Evolutionary conservation across 228 moss, liverwort and hornwort species (phyloP), one percentile per base, ranked within the genome.

Genomic region (Sphagnum magellanicum): DNA sequence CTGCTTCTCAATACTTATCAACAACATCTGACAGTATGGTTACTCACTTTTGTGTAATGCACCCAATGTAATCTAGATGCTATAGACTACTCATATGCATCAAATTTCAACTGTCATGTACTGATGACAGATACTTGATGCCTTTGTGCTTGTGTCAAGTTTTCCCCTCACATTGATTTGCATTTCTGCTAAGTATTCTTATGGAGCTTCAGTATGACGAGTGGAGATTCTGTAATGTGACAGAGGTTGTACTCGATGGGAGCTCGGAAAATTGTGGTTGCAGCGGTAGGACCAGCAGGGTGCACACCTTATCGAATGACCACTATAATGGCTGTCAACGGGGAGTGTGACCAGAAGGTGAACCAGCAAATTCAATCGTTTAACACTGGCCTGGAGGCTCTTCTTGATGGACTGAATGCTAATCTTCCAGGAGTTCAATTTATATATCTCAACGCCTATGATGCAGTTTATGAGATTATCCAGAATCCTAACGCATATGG

Each of bases 391-490:
- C 71, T 59, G 82, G 61, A 79, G 17, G 6, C 50, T 61, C 12
- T 85, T n/a, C 8, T 85, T 11, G 72, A 74, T 4, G 79, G 81
- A 57, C 66, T 85, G 49, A 85, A 79, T 46, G 73, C 64, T 5
- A 65, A 79, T 16, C 77, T 85, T 17, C 79, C 77, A 0, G 81
- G 75, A 1, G 75, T 63, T 0, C 74, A 51, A 68, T 63, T 79
- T 11, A 6, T 81, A 61, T 77, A 81, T 8, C 50, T 70, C 7
- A 77, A 85, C 68, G 74, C 85, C 46, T 77, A 81, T 71, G 81
- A 68, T 48, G 59, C 50, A 8, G 85, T 77, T 13, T 32, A 60
- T 8, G 77, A 77, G 13, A 61, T 85, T 11, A 68, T 85, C 0
- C 14, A 49, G 0, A 79, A 72, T 63, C 85, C 79, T 8, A 49